Base-by-base conservation (phyloP, 345 rosid species). In the Physaria fendleri region DNA sequence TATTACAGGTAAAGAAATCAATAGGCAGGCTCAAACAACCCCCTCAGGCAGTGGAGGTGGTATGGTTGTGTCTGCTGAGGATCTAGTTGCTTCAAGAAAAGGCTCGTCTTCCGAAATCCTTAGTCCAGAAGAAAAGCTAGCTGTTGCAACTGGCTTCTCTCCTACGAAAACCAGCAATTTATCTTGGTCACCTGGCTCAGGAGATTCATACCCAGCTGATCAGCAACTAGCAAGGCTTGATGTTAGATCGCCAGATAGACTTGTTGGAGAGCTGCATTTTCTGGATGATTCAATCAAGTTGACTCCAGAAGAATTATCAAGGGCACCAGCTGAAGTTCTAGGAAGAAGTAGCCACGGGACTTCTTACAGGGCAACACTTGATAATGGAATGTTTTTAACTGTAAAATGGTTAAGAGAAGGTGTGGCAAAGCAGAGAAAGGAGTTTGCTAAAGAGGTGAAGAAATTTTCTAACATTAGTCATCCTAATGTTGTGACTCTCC, bases 261-360 rank as follows among this genome's bases (percentile, higher is more conserved):
- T 93, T 66, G 89, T 81, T 8, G 97, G 97, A 28, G 97, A 93
- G 64, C 82, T 93, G 48, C 78, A 86, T 56, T 93, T 93, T 81
- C 94, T 93, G 24, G 95, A 93, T 69, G 99, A 87, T 53, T 79
- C 95, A 43, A 75, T 93, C 71, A 75, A 76, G 55, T 58, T 93
- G 77, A 85, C 99, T 13, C 97, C 97, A 2, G 95, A 93, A 79
- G 94, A 93, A 78, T 69, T 93, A 40, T 85, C 99, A n/a, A 82
- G 85, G 73, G 99, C 99, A 15, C 99, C 99, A 9, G 99, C 99
- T 37, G 97, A 86, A 74, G 99, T 93, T 22, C 64, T 93, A 27
- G 99, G 99, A 61, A 79, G 99, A 78, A 89, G 97, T 78, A 93
- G 99, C 73, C 97, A 93, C 8, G 99, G 99, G 55, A 93, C 99